Evolutionary conservation across 2,329 filamentous ascomycete genomes (phyloP).

Genomic region (Xylariomycetidae sp.): DNA sequence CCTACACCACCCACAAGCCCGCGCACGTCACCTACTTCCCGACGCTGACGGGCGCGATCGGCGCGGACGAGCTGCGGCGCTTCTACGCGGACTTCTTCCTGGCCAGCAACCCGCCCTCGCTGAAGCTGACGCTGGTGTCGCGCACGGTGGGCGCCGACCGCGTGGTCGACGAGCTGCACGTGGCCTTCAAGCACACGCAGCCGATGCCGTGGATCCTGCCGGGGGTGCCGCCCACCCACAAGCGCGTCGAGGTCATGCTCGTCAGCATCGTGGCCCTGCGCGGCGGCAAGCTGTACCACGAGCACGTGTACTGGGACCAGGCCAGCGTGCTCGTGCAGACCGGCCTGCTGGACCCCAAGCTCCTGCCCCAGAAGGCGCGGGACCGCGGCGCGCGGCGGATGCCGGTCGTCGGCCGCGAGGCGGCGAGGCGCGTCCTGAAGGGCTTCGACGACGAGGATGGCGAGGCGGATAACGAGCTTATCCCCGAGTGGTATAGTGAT

Average conservation of each 20-base stretch:
- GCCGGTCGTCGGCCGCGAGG: slow-evolving; percentile 34
- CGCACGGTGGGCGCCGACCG: slow-evolving; percentile 60
- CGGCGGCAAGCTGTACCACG: slow-evolving; percentile 58
- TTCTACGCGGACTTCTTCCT: slow-evolving; percentile 65
- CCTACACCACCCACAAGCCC: slow-evolving; percentile 54
- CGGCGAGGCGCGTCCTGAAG: slow-evolving; percentile 31
- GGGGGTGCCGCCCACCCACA: slow-evolving; percentile 49
- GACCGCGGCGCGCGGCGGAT: slow-evolving; percentile 30
- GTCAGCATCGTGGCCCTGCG: slow-evolving; percentile 58
- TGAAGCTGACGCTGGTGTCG: slow-evolving; percentile 54
- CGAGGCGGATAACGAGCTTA: slow-evolving; percentile 36
- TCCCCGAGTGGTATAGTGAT: slow-evolving; percentile 30
- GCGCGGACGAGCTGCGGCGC: slow-evolving; percentile 47
- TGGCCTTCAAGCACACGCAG: slow-evolving; percentile 51
- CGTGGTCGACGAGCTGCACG: slow-evolving; percentile 58
- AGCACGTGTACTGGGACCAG: slow-evolving; percentile 66
- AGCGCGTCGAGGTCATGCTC: slow-evolving; percentile 50
- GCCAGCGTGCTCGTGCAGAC: slow-evolving; percentile 56
- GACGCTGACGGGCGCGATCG: slow-evolving; percentile 58
- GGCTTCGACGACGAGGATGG: slow-evolving; percentile 32
- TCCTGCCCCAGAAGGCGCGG: slow-evolving; percentile 29
- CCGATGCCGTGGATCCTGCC: slow-evolving; percentile 57
- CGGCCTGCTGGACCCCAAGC: slow-evolving; percentile 43
- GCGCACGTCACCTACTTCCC: slow-evolving; percentile 66
- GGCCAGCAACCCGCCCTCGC: slow-evolving; percentile 53